Conservation (phyloP, 257 asterid genomes). For the Parsonsia alboflavescens region DNA sequence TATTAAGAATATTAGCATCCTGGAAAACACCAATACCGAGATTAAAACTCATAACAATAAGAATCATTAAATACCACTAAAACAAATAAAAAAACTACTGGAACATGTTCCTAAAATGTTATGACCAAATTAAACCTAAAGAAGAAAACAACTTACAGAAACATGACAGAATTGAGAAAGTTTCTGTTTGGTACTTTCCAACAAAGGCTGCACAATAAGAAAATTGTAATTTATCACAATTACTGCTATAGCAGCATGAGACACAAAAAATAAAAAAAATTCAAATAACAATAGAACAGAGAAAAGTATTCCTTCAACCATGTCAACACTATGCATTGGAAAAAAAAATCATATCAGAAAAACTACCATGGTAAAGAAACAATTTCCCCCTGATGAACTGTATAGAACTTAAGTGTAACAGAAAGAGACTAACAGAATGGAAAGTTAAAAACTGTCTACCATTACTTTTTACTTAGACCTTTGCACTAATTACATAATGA, state of each 20-base stretch:
- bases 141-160: constrained; percentile 39
- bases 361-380: background rate
- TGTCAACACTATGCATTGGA: background rate
- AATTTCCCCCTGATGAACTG: background rate
- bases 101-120: constrained; percentile 33
- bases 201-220: constrained; percentile 59
- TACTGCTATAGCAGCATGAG: background rate
- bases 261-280: background rate
- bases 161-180: constrained; percentile 95
- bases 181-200: constrained; percentile 73
- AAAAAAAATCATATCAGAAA: background rate
- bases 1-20: constrained; percentile 64
- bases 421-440: background rate
- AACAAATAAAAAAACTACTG: constrained; percentile 28
- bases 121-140: background rate
- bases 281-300: background rate
- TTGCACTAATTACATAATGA: background rate
- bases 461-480: background rate
- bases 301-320: background rate
- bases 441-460: background rate
- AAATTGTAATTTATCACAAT: background rate
- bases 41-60: background rate
- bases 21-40: constrained; percentile 17
- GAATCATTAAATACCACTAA: constrained; percentile 5
- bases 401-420: too few species aligned